These are phyloP conservation scores for Lanmaoa rubissima DNA, from an alignment of 768 basidiomycete genomes.

Conservation along the genomic window DNA sequence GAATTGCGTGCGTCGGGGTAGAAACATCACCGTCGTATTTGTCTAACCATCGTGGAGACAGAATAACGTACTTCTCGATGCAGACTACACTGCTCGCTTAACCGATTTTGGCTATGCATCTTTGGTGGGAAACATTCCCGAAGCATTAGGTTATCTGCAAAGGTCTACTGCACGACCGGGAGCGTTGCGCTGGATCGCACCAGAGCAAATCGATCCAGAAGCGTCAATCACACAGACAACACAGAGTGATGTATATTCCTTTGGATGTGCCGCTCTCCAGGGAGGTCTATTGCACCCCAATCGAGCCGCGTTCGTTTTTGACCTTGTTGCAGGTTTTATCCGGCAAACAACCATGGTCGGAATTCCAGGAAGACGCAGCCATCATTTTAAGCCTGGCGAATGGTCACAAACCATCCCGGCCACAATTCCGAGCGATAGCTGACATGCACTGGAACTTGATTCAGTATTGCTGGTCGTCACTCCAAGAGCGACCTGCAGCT, in stretches of 20 bases:
- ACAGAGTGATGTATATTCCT: conserved; percentile 17
- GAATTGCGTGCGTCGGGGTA: conserved; percentile 9
- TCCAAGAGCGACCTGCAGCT: not conserved
- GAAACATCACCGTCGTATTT: not conserved
- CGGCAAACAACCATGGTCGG: conserved; percentile 11
- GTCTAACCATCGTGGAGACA: not conserved
- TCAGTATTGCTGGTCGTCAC: not conserved
- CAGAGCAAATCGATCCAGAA: conserved; percentile 30
- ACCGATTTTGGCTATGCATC: conserved; percentile 45
- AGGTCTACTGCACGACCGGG: conserved; percentile 28
- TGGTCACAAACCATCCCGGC: conserved; percentile 5
- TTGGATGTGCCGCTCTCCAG: conserved; percentile 32
- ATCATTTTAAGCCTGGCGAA: conserved; percentile 5
- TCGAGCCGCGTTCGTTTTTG: not conserved
- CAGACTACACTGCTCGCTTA: conserved; percentile 34
- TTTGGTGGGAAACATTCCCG: conserved; percentile 6
- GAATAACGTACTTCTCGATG: conserved; percentile 23
- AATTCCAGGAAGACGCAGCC: not conserved
- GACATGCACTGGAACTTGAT: conserved; percentile 9
- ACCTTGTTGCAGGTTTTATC: conserved; percentile 3
- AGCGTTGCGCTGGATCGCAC: conserved; percentile 44
- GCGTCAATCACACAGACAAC: not conserved
- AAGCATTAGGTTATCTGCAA: conserved; percentile 7
- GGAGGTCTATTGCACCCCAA: conserved; percentile 20
- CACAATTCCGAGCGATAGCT: not conserved